Base-by-base conservation (phyloP, 306 rosid species). In the Leucaena leucocephala region DNA sequence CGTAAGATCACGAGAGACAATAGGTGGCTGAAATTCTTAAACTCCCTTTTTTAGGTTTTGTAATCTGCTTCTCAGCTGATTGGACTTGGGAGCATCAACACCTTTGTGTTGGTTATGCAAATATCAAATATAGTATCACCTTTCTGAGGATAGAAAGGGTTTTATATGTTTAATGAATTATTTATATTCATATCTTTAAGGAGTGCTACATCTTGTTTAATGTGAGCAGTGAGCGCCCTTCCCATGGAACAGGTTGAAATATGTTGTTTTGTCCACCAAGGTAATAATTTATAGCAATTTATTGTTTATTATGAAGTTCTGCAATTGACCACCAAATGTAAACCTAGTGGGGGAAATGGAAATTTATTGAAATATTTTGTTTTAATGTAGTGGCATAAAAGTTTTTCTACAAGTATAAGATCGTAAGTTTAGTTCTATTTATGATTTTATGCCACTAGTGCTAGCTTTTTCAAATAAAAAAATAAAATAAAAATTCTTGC, bases 31-130 rank as follows among this genome's bases (percentile, higher is more conserved):
- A 52, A 54, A 76, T 76, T 58, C 57, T 42, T 57, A 4, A n/a
- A 61, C 57, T 43, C 70, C 39, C 36, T 63, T 40, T 74, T 65
- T 16, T 39, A 42, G 68, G 48, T 16, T 33, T 80, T 73, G 59
- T 42, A 73, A 33, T 80, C 35, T 38, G 80, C 61, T 48, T 79
- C 73, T 81, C 34, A 21, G 34, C n/a, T 2, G 65, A 78, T 77
- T 80, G 71, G 74, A 82, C 58, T 59, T 21, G 84, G 27, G 70
- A 68, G 84, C 80, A 10, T 52, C 70, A 50, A 40, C 50, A 61
- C 71, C 62, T 40, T 52, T 63, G 46, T 68, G 67, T 55, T 81
- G 39, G 11, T 46, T 55, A 19, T 71, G 27, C 82, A 73, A 85
- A 46, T 75, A 62, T 61, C 58, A 59, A 61, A 46, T 75, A 61